Conservation (phyloP, 129 eudicot species). For the Centrapalus pauciflorus region DNA sequence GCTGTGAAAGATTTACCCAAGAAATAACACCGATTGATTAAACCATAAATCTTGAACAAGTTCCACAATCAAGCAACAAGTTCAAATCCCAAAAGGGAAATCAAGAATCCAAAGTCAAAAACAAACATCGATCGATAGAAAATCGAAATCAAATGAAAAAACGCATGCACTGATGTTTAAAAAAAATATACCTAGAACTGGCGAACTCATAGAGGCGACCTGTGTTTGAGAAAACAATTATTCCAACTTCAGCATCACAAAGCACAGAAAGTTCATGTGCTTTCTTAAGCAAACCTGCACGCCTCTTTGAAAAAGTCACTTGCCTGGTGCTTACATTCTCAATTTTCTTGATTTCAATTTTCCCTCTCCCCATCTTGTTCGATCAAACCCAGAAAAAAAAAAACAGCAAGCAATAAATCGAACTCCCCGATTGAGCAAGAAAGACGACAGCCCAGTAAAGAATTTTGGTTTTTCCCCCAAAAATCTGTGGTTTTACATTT, state of each 20-base stretch:
- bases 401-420: background rate
- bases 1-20: background rate
- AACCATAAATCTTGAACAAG: background rate
- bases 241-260: constrained; percentile 80
- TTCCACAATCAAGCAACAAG: background rate
- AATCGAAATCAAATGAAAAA: constrained; percentile 14
- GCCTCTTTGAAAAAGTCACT: constrained; percentile 79
- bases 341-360: constrained; percentile 78
- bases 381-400: background rate
- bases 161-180: background rate
- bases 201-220: constrained; percentile 70
- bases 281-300: constrained; percentile 73
- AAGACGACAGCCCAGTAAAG: constrained; percentile 11
- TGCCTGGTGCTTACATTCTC: constrained; percentile 80
- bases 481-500: background rate
- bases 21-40: background rate
- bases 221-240: constrained; percentile 66
- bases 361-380: constrained; percentile 77
- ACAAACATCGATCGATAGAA: constrained; percentile 2
- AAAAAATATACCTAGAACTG: constrained; percentile 29
- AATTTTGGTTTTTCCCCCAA: background rate
- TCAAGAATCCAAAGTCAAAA: background rate
- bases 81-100: background rate
- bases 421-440: constrained; percentile 13
- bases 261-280: constrained; percentile 72